Percentiles rank a stretch among this genome's conserved stretches.
Evolutionary conservation across 805 yeast genomes (phyloP).

Genomic region (Candida qinlingensis): DNA sequence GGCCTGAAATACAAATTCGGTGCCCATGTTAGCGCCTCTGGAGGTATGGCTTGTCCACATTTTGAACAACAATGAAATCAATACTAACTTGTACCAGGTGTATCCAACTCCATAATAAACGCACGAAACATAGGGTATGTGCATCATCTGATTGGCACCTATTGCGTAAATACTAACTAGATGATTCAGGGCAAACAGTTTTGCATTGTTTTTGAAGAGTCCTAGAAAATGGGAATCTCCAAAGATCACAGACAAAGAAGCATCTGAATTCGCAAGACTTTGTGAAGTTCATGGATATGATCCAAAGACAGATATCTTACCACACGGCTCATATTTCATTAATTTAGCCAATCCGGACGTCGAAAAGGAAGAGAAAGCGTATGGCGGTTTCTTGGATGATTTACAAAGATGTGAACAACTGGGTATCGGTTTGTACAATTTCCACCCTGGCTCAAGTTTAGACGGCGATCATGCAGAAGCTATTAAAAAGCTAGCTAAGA

Average conservation of each 20-base stretch:
- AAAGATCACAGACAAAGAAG: conserved; percentile 61
- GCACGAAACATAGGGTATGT: conserved; percentile 46
- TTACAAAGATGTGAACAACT: conserved; percentile 79
- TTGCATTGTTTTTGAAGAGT: conserved; percentile 85
- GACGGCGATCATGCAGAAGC: conserved; percentile 66
- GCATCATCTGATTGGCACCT: not conserved
- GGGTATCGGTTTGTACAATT: conserved; percentile 80
- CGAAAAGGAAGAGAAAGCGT: conserved; percentile 73
- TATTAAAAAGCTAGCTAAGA: conserved; percentile 62
- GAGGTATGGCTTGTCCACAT: conserved; percentile 40
- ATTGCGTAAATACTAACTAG: not conserved
- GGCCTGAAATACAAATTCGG: conserved; percentile 61
- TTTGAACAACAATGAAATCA: too few species aligned
- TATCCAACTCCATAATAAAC: conserved; percentile 60
- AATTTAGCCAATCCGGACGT: conserved; percentile 87
- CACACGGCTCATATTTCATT: conserved; percentile 93
- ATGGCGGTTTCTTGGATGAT: conserved; percentile 78
- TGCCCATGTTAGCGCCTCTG: conserved; percentile 82
- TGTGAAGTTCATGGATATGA: conserved; percentile 64
- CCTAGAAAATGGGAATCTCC: conserved; percentile 93
- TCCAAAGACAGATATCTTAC: conserved; percentile 74
- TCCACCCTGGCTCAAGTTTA: conserved; percentile 90
- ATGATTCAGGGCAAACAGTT: conserved; percentile 55
- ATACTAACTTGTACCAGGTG: conserved; percentile 23
- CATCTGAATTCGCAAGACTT: conserved; percentile 53